Evolutionary conservation across 805 yeast genomes (phyloP), one percentile per base, ranked within the genome.

Genomic region (Priceomyces medius): DNA sequence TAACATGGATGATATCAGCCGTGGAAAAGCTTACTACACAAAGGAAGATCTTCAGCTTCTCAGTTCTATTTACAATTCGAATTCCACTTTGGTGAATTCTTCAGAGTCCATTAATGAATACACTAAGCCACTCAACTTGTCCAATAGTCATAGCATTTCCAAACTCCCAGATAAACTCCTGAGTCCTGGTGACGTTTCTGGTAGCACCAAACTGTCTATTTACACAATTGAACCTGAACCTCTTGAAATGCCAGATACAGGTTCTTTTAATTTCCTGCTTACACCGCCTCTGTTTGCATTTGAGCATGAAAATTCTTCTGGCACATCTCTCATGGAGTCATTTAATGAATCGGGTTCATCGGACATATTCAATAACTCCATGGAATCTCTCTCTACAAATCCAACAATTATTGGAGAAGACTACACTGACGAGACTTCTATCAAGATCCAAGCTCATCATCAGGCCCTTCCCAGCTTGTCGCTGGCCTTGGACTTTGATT

Each of bases 341-440:
- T 36, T 19, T 21, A 34, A 36, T 16, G 42, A 36, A 6, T 44
- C 48, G 26, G 45, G 47, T 10, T 49, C 44, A 10, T 21, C 33
- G 13, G 47, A 41, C 27, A 17, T 52, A 38, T 51, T 59, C 40
- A 58, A 51, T 38, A 63, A 56, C 35, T 64, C 69, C 12, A 42
- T 60, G 24, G 67, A 55, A 20, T 59, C 71, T 12, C 43, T 65
- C 16, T 62, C 69, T 2, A 64, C 71, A 2, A 48, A 48, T 17
- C 63, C 61, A 8, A 64, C 68, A 9, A 49, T 53, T 7, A 43
- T 44, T 2, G 52, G 48, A 9, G 38, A 35, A 21, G 29, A 35
- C 19, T 19, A 23, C 14, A 8, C 23, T 20, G 38, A 35, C 7
- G 8, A 28, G 7, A 36, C 41, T 14, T 31, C 43, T 32, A 24